Conservation (phyloP, 306 rosid species). For the Vachellia pachyceras region DNA sequence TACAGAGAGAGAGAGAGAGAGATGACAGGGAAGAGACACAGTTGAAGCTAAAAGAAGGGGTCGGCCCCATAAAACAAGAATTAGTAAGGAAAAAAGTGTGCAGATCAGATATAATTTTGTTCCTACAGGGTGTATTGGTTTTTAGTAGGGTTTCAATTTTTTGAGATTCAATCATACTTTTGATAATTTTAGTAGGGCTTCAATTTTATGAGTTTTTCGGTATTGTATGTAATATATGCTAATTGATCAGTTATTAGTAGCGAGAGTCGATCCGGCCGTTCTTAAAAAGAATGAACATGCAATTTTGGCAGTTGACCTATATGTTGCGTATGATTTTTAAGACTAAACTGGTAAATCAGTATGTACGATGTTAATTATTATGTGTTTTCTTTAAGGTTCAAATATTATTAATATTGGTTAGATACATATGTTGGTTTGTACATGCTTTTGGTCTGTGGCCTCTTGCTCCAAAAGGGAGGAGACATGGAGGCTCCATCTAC, state of each 20-base stretch:
- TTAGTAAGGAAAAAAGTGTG: neutral
- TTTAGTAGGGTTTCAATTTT: neutral
- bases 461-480: constrained; percentile 13
- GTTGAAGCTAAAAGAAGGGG: neutral
- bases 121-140: neutral
- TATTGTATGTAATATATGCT: too few relatives aligned
- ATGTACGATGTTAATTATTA: neutral
- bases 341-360: neutral
- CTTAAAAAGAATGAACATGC: neutral
- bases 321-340: neutral
- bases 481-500: constrained; percentile 44
- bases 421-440: constrained; percentile 10
- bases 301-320: constrained; percentile 1
- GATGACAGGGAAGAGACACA: neutral
- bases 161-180: neutral
- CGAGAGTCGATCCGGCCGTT: too few relatives aligned
- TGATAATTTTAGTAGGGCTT: too few relatives aligned
- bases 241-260: too few relatives aligned
- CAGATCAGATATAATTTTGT: neutral
- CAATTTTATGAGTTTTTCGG: too few relatives aligned
- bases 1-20: neutral
- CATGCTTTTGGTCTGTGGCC: constrained; percentile 11
- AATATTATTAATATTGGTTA: neutral
- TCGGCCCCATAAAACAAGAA: neutral
- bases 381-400: neutral